phyloP scores from a whole-genome alignment of 1,284 basidiomycete species.

The Ceratobasidium theobromae region DNA sequence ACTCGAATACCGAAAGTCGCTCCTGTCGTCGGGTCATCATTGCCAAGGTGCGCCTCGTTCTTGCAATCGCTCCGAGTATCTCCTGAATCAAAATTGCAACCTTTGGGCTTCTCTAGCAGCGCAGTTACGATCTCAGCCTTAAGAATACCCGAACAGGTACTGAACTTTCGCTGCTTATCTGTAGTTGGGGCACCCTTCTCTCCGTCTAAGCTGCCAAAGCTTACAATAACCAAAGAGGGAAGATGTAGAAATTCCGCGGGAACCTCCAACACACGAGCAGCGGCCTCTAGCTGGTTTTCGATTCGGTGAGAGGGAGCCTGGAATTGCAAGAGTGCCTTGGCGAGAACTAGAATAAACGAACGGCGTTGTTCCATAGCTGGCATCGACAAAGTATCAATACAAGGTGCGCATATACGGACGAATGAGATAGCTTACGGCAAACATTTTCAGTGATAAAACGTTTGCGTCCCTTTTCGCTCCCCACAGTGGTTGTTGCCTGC shows the following conservation, averaged over 20 bases:
- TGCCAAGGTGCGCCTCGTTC: neutral
- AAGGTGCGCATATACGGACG: neutral
- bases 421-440: constrained; percentile 2
- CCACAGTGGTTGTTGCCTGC: constrained; percentile 6
- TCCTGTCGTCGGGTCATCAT: constrained; percentile 37
- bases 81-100: neutral
- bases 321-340: constrained; percentile 76
- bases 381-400: neutral
- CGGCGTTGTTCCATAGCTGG: constrained; percentile 65
- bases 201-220: constrained; percentile 60
- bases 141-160: neutral
- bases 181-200: constrained; percentile 31
- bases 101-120: neutral
- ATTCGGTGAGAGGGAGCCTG: constrained; percentile 87
- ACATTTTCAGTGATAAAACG: constrained; percentile 22
- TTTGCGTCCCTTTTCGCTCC: constrained; percentile 4
- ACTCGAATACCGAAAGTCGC: constrained; percentile 59
- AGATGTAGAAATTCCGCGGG: constrained; percentile 77
- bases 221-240: constrained; percentile 75
- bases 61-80: neutral
- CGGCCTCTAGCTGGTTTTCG: constrained; percentile 70
- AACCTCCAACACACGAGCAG: constrained; percentile 56
- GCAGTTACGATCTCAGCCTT: neutral
- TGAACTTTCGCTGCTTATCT: neutral
- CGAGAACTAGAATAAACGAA: constrained; percentile 77